Percentiles rank a stretch among this genome's conserved stretches.
Evolutionary conservation across 2,329 filamentous ascomycete species (phyloP).

Genomic region (Gnomoniopsis smithogilvyi): DNA sequence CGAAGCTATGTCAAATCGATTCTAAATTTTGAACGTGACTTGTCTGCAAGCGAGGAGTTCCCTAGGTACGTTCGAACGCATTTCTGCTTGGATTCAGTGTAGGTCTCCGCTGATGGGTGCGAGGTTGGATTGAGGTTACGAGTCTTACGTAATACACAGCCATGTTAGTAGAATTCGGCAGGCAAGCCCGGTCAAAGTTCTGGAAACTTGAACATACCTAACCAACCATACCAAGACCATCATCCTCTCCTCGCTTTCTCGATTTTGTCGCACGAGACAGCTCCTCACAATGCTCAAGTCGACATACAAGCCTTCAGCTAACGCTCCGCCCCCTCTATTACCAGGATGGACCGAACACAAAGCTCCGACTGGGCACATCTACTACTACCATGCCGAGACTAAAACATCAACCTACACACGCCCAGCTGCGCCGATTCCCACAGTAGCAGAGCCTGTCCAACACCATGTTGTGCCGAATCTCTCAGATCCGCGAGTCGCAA

Average conservation of each 20-base stretch:
- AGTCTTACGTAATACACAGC: not conserved
- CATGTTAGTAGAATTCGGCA: not conserved
- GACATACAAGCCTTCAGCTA: conserved; percentile 62
- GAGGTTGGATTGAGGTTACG: not conserved
- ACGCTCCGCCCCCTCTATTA: conserved; percentile 57
- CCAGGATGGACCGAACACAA: conserved; percentile 92
- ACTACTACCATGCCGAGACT: conserved; percentile 81
- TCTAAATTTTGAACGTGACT: too few relatives aligned
- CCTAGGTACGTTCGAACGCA: too few relatives aligned
- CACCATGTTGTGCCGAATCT: conserved; percentile 40
- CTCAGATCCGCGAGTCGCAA: conserved; percentile 54
- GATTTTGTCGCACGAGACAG: not conserved
- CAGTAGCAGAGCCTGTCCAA: conserved; percentile 36
- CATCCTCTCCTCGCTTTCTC: not conserved
- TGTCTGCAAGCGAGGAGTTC: too few relatives aligned
- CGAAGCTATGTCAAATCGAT: too few relatives aligned
- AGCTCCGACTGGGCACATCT: conserved; percentile 80
- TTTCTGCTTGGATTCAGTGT: too few relatives aligned
- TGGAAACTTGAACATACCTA: not conserved
- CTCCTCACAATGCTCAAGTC: conserved; percentile 63
- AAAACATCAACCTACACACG: conserved; percentile 86
- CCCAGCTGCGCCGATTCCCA: conserved; percentile 45
- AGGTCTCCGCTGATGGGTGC: not conserved
- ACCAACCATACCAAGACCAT: not conserved
- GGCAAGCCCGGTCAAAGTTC: not conserved